phyloP scores from a whole-genome alignment of 805 yeast species.

The Hanseniaspora mollemarum region DNA sequence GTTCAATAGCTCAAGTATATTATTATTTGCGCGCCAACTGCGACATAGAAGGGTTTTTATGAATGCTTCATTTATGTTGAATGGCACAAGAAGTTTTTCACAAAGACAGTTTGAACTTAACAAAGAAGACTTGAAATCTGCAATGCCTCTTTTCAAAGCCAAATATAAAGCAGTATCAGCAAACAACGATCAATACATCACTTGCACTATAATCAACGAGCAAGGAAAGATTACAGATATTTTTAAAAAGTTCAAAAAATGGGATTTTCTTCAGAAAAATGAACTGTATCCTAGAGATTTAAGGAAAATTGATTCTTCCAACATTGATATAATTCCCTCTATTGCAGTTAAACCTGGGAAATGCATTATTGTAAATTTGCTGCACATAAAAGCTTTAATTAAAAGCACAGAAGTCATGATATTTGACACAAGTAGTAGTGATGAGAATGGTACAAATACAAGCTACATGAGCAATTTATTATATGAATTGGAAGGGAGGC shows the following conservation, averaged over 20 bases:
- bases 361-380: conserved; percentile 68
- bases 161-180: background rate
- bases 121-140: background rate
- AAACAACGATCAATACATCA: conserved; percentile 36
- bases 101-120: background rate
- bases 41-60: background rate
- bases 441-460: conserved; percentile 22
- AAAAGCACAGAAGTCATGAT: conserved; percentile 67
- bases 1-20: background rate
- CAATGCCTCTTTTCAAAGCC: background rate
- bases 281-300: conserved; percentile 76
- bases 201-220: conserved; percentile 71
- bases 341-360: conserved; percentile 63
- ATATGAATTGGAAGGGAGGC: conserved; percentile 69
- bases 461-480: conserved; percentile 57
- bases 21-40: background rate
- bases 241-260: conserved; percentile 68
- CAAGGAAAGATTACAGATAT: conserved; percentile 67
- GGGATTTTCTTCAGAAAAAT: conserved; percentile 61
- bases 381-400: conserved; percentile 84
- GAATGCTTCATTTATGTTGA: background rate
- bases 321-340: conserved; percentile 78
- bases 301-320: conserved; percentile 62
- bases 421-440: conserved; percentile 50
- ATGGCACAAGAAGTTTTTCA: background rate